A percentile compares a stretch with the other conserved stretches of the same genome.
phyloP scores from a whole-genome alignment of 2,329 filamentous ascomycete genomes.

The Sordariomycetes sp. region DNA sequence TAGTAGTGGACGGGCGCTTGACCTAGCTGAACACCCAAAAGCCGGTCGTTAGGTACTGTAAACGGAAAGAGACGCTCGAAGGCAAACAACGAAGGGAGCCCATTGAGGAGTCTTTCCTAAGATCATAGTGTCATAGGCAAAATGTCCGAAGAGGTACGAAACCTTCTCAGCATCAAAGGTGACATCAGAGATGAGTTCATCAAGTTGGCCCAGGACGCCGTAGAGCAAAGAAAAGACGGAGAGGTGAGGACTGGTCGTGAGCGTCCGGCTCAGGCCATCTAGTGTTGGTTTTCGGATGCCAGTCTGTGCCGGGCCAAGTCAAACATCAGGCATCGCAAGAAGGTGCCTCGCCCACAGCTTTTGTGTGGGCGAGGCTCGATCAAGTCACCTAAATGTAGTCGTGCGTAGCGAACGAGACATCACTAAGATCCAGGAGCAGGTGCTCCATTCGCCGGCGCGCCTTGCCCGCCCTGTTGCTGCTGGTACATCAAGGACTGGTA shows the following conservation, averaged over 20 bases:
- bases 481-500: conserved; percentile 56
- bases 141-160: conserved; percentile 12
- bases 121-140: too few relatives aligned
- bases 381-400: conserved; percentile 22
- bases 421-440: conserved; percentile 24
- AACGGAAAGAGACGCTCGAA: too few relatives aligned
- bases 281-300: background rate
- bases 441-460: conserved; percentile 20
- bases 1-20: too few relatives aligned
- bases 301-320: conserved; percentile 15
- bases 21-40: too few relatives aligned
- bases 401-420: conserved; percentile 13
- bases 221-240: conserved; percentile 12
- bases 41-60: too few relatives aligned
- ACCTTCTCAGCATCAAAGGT: conserved; percentile 1
- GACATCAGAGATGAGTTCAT: conserved; percentile 9
- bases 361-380: conserved; percentile 15
- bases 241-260: conserved; percentile 16
- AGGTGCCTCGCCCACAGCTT: conserved; percentile 12
- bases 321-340: conserved; percentile 24
- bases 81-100: too few relatives aligned
- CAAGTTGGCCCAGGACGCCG: conserved; percentile 10
- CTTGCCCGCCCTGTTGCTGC: conserved; percentile 27
- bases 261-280: conserved; percentile 3
- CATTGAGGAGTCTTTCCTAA: too few relatives aligned